Evolutionary conservation across 768 basidiomycete genomes (phyloP), one percentile per base, ranked within the genome.

Genomic region (Cystobasidium tubakii): DNA sequence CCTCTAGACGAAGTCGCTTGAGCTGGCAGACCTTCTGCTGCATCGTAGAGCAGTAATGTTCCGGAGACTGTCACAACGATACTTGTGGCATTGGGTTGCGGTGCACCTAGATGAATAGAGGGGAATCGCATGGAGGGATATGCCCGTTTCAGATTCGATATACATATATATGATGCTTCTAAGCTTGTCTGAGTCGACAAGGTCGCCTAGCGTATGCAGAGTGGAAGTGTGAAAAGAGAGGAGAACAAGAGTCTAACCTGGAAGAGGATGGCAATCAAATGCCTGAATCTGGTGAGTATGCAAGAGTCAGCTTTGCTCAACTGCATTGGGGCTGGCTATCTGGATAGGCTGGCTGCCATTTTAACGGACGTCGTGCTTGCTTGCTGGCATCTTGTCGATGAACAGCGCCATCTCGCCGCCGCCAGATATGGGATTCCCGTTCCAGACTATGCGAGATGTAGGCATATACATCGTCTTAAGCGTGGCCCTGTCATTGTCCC

Each of bases 251-350:
- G 29, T 50, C 69, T 55, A 71, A 71, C 69, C 69, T 71, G 69
- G 69, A 55, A 71, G 69, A 17, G 69, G 69, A 60, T 71, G 69
- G 29, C 69, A 71, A 46, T 71, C 69, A 60, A 71, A 71, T 55
- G 69, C 69, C 69, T 71, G 69, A 10, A 71, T 62, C 69, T 71
- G 69, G 1, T 9, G 29, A 27, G 31, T n/a, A 60, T 27, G 17
- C 57, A 60, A 31, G 6, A 46, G 19, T 34, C 63, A 65, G 31
- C 63, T 31, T 34, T 3, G 21, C 13, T 23, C 31, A 6, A 4
- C 7, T 27, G 34, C 21, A 2, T 66, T 10, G 25, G 25, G 17
- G 10, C 12, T 50, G n/a, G 21, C 21, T 21, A 50, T 6, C 46
- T 50, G 46, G 9, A 3, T 50, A 9, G 12, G 46, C 46, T 15